Evolutionary conservation across 352 stramenopile genomes (phyloP), one percentile per base, ranked within the genome.

Genomic region (Globisporangium iwayamae): DNA sequence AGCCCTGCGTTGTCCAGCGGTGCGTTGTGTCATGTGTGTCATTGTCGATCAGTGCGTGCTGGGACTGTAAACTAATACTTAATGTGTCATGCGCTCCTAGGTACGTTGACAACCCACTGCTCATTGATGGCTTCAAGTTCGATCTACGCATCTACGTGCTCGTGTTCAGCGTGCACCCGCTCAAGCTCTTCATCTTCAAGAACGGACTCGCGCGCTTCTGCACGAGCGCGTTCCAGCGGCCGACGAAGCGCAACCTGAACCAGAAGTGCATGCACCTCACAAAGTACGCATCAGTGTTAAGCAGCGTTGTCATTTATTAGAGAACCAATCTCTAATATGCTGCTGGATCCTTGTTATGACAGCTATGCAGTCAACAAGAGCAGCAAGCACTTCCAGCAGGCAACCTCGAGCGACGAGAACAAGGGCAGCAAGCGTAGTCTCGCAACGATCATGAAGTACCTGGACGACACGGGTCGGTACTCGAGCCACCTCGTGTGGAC

Each of bases 101-200:
- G 28, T 98, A 98, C 77, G 96, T 98, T 62, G 73, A 86, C 38
- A 93, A 96, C 63, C 94, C 94, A 41, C 76, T 97, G 36, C 74
- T 98, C 7, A 90, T 98, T 57, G 89, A 97, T 52, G 90, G 87
- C 51, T 94, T 91, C 69, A 98, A 98, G 73, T 98, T 98, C 65
- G 94, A 98, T 65, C 69, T 98, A 28, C 71, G 94, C 32, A 84
- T 98, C 30, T 98, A 98, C 72, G 83, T 83, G 28, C 66, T 83
- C 14, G 73, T 84, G n/a, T 69, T 65, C 52, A 78, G 72, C 25
- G 73, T 85, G 51, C 53, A 83, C 50, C 89, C 90, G 30, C 75
- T 97, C 10, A 73, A 81, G 25, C 75, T 96, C 11, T 95, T 96
- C 71, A 75, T 96, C 28, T 95, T 96, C 61, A 74, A 77, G 18